Conservation (phyloP, 2,329 filamentous ascomycete genomes). For the Tolypocladium cylindrosporum region DNA sequence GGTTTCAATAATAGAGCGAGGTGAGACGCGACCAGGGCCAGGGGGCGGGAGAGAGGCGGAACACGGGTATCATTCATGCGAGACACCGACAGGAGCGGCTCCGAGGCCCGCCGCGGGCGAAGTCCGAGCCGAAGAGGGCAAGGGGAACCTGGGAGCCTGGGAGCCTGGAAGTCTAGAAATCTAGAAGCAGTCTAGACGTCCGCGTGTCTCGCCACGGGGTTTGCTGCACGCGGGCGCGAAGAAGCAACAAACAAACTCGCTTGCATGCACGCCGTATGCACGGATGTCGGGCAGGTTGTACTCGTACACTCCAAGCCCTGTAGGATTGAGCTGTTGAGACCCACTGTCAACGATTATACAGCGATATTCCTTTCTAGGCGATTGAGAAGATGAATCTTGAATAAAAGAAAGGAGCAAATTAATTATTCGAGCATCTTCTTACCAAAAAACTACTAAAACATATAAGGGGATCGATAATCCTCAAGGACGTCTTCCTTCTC, state of each 20-base stretch:
- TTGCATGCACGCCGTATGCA: not conserved
- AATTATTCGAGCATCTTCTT: too few species aligned
- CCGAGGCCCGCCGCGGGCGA: not conserved
- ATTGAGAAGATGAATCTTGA: too few species aligned
- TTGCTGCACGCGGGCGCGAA: not conserved
- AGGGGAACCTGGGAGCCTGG: too few species aligned
- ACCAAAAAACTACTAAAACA: too few species aligned
- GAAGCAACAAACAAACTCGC: not conserved
- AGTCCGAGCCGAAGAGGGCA: not conserved
- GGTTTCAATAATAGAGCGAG: not conserved
- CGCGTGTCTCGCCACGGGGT: not conserved
- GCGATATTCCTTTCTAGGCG: too few species aligned
- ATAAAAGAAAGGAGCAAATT: too few species aligned
- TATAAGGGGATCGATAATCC: too few species aligned
- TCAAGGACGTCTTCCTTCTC: too few species aligned
- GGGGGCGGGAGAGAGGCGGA: not conserved
- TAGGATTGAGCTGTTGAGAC: not conserved
- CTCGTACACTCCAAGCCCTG: not conserved
- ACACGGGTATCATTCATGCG: not conserved
- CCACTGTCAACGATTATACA: too few species aligned
- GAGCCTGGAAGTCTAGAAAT: not conserved
- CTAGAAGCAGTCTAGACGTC: not conserved
- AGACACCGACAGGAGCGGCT: not conserved
- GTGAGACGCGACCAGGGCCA: not conserved
- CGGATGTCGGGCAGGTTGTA: not conserved